Evolutionary conservation across 1,139 yeast species (phyloP).

Genomic region (Scheffersomyces parashehatae): DNA sequence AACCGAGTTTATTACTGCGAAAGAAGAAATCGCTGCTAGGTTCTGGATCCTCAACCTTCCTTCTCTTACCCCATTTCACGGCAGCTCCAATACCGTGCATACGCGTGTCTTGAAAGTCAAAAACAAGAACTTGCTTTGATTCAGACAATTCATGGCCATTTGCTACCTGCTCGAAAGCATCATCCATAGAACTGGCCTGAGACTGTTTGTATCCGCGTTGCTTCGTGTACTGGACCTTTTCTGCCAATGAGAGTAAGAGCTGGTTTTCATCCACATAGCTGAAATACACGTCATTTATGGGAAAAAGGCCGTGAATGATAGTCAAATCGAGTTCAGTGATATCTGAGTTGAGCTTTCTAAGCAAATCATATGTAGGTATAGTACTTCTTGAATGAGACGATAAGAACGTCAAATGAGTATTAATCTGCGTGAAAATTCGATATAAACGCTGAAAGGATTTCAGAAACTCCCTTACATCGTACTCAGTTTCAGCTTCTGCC

Average conservation of each 20-base stretch:
- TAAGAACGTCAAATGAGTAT: slow-evolving; percentile 45
- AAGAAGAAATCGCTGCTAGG: slow-evolving; percentile 24
- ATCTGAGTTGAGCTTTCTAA: slow-evolving; percentile 31
- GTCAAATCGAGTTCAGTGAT: slow-evolving; percentile 58
- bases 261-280: slow-evolving; percentile 78
- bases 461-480: slow-evolving; percentile 5
- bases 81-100: slow-evolving; percentile 40
- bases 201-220: slow-evolving; percentile 48
- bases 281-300: slow-evolving; percentile 62
- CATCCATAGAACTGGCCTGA: slow-evolving; percentile 28
- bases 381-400: slow-evolving; percentile 44
- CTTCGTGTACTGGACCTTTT: slow-evolving; percentile 37
- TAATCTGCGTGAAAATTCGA: slow-evolving; percentile 31
- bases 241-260: slow-evolving; percentile 35
- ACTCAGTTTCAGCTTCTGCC: neutral
- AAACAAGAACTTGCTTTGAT: slow-evolving; percentile 58
- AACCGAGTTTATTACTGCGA: slow-evolving; percentile 21
- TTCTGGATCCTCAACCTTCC: slow-evolving; percentile 11
- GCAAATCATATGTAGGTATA: slow-evolving; percentile 38
- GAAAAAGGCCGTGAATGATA: slow-evolving; percentile 59
- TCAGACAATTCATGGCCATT: slow-evolving; percentile 23
- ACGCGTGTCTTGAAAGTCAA: slow-evolving; percentile 76
- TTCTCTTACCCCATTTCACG: slow-evolving; percentile 21
- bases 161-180: slow-evolving; percentile 25
- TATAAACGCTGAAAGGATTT: slow-evolving; percentile 8